Percentiles rank a stretch among this genome's conserved stretches.
Evolutionary conservation across 495 filamentous ascomycete genomes (phyloP).

Genomic region (Mycothermus thermophilus): DNA sequence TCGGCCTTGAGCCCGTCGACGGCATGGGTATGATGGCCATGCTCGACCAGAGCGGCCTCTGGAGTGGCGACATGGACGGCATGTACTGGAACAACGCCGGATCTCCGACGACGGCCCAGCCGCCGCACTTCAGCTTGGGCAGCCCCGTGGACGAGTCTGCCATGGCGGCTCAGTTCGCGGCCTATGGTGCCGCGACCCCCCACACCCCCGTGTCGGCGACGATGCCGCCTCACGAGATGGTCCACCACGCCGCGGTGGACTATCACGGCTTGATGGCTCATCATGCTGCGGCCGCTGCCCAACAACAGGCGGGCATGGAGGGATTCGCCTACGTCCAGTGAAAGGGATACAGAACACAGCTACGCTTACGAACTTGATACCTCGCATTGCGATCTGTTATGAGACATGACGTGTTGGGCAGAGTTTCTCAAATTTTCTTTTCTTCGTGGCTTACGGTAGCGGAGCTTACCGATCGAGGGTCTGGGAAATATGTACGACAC

Average conservation of each 20-base stretch:
- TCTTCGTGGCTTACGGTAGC: too few relatives aligned
- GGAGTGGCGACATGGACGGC: constrained; percentile 41
- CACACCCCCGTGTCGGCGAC: not conserved
- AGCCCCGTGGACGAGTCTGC: constrained; percentile 18
- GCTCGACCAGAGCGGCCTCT: constrained; percentile 39
- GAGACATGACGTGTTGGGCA: too few relatives aligned
- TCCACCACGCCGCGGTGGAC: constrained; percentile 7
- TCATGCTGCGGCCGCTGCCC: constrained; percentile 1
- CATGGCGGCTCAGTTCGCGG: constrained; percentile 12
- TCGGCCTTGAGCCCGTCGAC: constrained; percentile 36
- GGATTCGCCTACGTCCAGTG: constrained; percentile 12
- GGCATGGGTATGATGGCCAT: constrained; percentile 40
- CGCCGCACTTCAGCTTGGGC: constrained; percentile 5
- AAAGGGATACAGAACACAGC: too few relatives aligned
- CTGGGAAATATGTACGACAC: too few relatives aligned
- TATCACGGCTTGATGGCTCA: constrained; percentile 6
- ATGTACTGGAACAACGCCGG: constrained; percentile 38
- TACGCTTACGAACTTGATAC: too few relatives aligned
- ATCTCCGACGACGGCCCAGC: constrained; percentile 1
- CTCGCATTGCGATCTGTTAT: too few relatives aligned
- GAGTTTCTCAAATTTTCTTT: too few relatives aligned
- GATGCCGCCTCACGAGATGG: constrained; percentile 1
- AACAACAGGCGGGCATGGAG: constrained; percentile 3
- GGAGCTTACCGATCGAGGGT: too few relatives aligned
- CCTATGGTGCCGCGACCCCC: too few relatives aligned